Percentiles rank a stretch among this genome's conserved stretches.
Conservation (phyloP, 1,284 basidiomycete genomes). For the Puccinia coronata region DNA sequence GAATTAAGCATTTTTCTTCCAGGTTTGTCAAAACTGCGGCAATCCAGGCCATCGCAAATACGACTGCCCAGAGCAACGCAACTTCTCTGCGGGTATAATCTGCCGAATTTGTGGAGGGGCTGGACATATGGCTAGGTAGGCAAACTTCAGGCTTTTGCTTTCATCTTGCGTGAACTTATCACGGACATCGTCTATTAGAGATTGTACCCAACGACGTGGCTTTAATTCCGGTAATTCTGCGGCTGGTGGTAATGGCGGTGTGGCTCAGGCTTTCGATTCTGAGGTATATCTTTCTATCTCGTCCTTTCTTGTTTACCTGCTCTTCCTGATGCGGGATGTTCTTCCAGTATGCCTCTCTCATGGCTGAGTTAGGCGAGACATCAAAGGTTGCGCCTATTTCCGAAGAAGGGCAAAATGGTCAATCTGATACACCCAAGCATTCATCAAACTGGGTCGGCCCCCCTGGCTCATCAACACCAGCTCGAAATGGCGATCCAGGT, state of each 20-base stretch:
- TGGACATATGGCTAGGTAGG: slow-evolving; percentile 84
- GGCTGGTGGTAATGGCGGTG: slow-evolving; percentile 18
- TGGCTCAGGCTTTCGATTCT: slow-evolving; percentile 49
- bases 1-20: slow-evolving; percentile 60
- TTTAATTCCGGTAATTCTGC: neutral
- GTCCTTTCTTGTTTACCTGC: neutral
- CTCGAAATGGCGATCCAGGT: slow-evolving; percentile 28
- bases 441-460: slow-evolving; percentile 40
- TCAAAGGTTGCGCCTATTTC: slow-evolving; percentile 43
- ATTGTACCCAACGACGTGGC: slow-evolving; percentile 48
- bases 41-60: slow-evolving; percentile 75
- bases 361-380: slow-evolving; percentile 95
- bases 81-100: slow-evolving; percentile 96
- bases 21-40: slow-evolving; percentile 50
- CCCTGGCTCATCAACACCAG: slow-evolving; percentile 38
- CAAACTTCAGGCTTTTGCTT: neutral
- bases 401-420: slow-evolving; percentile 31
- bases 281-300: slow-evolving; percentile 26
- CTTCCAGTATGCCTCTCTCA: slow-evolving; percentile 80
- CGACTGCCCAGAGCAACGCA: slow-evolving; percentile 92
- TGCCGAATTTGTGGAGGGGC: slow-evolving; percentile 88
- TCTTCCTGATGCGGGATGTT: neutral
- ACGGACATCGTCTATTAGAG: slow-evolving; percentile 7
- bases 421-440: slow-evolving; percentile 36
- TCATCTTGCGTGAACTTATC: neutral